Conservation (phyloP, 2,329 filamentous ascomycete genomes). For the Ophiostoma perfectum region DNA sequence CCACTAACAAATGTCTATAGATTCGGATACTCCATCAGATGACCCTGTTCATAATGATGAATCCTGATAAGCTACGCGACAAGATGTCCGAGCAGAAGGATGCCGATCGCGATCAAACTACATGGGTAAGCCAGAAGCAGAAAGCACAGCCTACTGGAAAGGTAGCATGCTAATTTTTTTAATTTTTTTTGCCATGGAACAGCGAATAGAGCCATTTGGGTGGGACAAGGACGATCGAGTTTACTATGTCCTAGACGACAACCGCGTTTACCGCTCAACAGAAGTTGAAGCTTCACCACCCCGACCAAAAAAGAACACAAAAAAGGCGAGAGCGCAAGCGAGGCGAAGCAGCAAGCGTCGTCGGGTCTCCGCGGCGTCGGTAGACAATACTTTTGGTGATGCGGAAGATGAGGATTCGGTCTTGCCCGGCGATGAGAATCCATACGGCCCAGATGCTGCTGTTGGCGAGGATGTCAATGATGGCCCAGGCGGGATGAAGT, state of each 20-base stretch:
- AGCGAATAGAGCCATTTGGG: slow-evolving; percentile 76
- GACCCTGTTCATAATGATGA: slow-evolving; percentile 81
- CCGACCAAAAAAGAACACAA: slow-evolving; percentile 59
- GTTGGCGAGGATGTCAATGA: slow-evolving; percentile 42
- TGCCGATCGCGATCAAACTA: slow-evolving; percentile 74
- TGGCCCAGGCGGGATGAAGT: slow-evolving; percentile 69
- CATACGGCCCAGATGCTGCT: slow-evolving; percentile 30
- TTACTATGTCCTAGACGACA: slow-evolving; percentile 90
- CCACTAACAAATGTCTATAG: slow-evolving; percentile 34
- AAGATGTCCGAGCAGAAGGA: slow-evolving; percentile 80
- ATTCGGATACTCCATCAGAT: slow-evolving; percentile 80
- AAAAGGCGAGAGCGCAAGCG: slow-evolving; percentile 57
- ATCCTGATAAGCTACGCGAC: slow-evolving; percentile 79
- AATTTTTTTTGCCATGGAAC: not conserved
- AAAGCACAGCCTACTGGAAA: not conserved
- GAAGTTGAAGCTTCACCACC: slow-evolving; percentile 60
- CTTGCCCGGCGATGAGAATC: slow-evolving; percentile 20
- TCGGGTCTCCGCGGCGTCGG: slow-evolving; percentile 40
- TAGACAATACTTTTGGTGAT: slow-evolving; percentile 36
- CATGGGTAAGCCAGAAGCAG: slow-evolving; percentile 60
- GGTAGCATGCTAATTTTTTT: not conserved
- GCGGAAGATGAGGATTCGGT: slow-evolving; percentile 33
- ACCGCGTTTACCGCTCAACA: slow-evolving; percentile 83
- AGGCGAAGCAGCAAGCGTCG: slow-evolving; percentile 70
- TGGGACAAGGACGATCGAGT: slow-evolving; percentile 83